phyloP scores from a whole-genome alignment of 805 yeast genomes.

The Candida rishiriensis region DNA sequence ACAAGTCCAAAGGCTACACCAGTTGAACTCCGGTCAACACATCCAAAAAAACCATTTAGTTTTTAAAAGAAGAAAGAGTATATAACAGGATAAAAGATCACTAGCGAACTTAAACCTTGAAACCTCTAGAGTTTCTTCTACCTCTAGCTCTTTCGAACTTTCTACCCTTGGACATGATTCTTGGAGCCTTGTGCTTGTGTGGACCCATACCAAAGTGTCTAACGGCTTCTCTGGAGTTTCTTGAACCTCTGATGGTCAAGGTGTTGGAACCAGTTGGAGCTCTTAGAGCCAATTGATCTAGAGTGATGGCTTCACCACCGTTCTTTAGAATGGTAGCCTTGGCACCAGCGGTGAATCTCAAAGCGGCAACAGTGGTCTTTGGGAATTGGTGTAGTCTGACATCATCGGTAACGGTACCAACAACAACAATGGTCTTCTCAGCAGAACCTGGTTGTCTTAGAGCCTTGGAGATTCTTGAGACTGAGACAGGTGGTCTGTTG shows the following conservation, averaged over 20 bases:
- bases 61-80: background rate
- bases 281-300: constrained; percentile 98
- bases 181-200: constrained; percentile 99
- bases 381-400: constrained; percentile 91
- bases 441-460: constrained; percentile 78
- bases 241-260: constrained; percentile 96
- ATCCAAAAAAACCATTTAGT: background rate
- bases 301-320: constrained; percentile 99
- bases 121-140: constrained; percentile 98
- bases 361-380: constrained; percentile 97
- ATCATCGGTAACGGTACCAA: constrained; percentile 99
- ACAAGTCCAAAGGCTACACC: no score
- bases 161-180: constrained; percentile 96
- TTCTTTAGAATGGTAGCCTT: constrained; percentile 94
- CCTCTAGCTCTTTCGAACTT: constrained; percentile 99
- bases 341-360: constrained; percentile 99
- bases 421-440: constrained; percentile 92
- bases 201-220: constrained; percentile 99
- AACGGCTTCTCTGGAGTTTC: constrained; percentile 98
- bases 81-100: background rate
- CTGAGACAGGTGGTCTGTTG: constrained; percentile 99
- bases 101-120: constrained; percentile 83
- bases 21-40: background rate
- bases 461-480: constrained; percentile 85
- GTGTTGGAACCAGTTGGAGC: constrained; percentile 99